phyloP scores from a whole-genome alignment of 2,329 filamentous ascomycete genomes.

The Fusarium pseudograminearum region DNA sequence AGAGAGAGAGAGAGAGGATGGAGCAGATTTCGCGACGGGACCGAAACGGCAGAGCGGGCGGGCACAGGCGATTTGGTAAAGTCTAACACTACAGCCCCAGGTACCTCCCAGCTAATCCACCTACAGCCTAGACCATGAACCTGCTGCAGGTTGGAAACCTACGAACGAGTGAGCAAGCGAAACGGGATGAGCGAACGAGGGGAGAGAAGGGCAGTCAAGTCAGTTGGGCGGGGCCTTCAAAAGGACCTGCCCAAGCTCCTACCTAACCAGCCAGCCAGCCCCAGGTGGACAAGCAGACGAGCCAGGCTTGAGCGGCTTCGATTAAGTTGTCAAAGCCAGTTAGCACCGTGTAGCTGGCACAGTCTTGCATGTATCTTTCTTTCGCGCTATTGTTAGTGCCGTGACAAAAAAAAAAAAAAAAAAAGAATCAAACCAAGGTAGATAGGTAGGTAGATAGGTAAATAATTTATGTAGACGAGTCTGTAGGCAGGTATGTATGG shows the following conservation, averaged over 20 bases:
- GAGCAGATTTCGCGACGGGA: conserved; percentile 44
- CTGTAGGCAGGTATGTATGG: background rate
- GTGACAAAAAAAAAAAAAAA: conserved; percentile 1
- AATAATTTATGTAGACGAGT: no score
- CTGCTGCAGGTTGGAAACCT: conserved; percentile 9
- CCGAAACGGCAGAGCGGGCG: conserved; percentile 28
- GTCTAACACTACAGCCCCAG: conserved; percentile 3
- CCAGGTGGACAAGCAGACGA: background rate
- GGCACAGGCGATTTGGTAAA: conserved; percentile 26
- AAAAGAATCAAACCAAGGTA: background rate
- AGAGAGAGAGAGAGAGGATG: background rate
- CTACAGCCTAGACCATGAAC: background rate
- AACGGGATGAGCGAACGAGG: conserved; percentile 25
- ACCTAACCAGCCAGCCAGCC: conserved; percentile 10
- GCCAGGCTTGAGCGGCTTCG: conserved; percentile 33
- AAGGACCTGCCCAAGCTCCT: conserved; percentile 27
- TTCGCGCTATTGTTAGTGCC: background rate
- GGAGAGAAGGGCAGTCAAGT: conserved; percentile 22
- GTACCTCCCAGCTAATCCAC: conserved; percentile 4
- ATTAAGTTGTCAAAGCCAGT: conserved; percentile 6
- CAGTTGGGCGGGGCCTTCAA: conserved; percentile 31
- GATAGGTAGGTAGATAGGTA: background rate
- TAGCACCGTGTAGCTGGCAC: conserved; percentile 35
- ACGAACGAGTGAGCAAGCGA: conserved; percentile 30
- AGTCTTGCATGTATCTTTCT: conserved; percentile 27